A percentile compares a stretch with the other conserved stretches of the same genome.
phyloP scores from a whole-genome alignment of 495 filamentous ascomycete species.

The Astrothelium macrocarpum region DNA sequence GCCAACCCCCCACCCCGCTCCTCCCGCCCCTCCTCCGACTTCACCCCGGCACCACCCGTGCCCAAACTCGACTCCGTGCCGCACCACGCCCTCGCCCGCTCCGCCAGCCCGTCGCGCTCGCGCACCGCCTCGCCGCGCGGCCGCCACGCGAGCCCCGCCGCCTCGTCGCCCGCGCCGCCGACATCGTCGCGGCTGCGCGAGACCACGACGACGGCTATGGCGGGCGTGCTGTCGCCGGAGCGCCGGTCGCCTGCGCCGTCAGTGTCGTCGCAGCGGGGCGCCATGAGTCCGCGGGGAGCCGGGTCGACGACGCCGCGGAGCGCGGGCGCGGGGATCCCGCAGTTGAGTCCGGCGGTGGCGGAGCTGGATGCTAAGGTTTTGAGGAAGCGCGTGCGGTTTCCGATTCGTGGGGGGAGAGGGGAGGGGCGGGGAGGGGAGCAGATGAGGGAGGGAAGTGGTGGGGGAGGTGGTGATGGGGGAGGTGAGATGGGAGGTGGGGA shows the following conservation, averaged over 20 bases:
- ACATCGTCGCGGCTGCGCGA: neutral
- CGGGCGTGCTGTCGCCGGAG: neutral
- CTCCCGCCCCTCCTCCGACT: neutral
- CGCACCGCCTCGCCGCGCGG: neutral
- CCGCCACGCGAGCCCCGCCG: slow-evolving; percentile 8
- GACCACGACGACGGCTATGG: neutral
- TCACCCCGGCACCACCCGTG: neutral
- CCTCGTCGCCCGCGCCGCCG: slow-evolving; percentile 14
- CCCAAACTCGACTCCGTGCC: neutral
- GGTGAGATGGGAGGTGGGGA: neutral
- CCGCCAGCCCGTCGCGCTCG: neutral
- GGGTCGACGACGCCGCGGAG: neutral
- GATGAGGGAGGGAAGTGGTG: slow-evolving; percentile 10
- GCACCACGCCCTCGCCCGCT: slow-evolving; percentile 1
- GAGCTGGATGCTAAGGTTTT: slow-evolving; percentile 9
- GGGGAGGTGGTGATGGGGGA: slow-evolving; percentile 11
- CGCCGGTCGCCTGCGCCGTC: slow-evolving; percentile 8
- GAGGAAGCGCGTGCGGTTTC: slow-evolving; percentile 11
- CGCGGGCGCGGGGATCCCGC: neutral
- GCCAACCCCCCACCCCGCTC: neutral
- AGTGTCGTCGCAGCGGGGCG: slow-evolving; percentile 9
- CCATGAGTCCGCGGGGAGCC: neutral
- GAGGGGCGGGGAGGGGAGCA: slow-evolving; percentile 12
- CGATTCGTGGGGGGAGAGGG: neutral
- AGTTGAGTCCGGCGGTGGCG: slow-evolving; percentile 9